Base-by-base conservation (phyloP, 1,139 yeast genomes). In the Blastobotrys illinoisensis region DNA sequence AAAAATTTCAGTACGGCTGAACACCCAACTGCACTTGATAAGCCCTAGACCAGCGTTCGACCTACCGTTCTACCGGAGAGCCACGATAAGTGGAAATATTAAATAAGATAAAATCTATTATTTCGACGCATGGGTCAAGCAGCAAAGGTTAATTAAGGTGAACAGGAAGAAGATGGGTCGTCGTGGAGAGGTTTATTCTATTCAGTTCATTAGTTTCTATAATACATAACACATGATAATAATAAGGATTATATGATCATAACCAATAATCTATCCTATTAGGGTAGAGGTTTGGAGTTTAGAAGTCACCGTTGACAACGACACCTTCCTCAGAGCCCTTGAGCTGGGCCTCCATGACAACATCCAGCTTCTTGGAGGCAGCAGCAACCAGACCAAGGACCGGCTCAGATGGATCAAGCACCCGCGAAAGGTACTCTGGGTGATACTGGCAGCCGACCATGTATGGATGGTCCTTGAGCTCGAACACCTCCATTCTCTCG, bases 361-460 rank as follows among this genome's bases (percentile, higher is more conserved):
- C 76, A 58, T 86, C 89, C 66, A 90, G 78, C 55, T 82, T 79
- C 56, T 96, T 96, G 49, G 91, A 78, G 53, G 96, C 77, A 23
- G 99, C 97, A 53, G 98, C 97, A 58, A 93, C 90, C 65, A 93
- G 81, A 54, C 99, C 99, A 69, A 93, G 81, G 76, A 93, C 88
- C 55, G 99, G 99, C 72, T 89, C 82, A 43, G 98, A 90, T 55
- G 99, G 99, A 65, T 89, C 96, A 71, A 93, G 81, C 43, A 95
- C 99, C 74, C 95, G 89, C 48, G 98, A 89, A 64, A 91, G 80
- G 72, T 93, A 93, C 75, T 93, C 99, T 48, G 99, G 99, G 71
- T 93, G 99, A 76, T 91, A 93, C 77, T 93, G 99, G 47, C 97
- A 88, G 62, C 95, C 99, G 65, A 90, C 95, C 69, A 76, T 91